A percentile compares a stretch with the other conserved stretches of the same genome.
phyloP scores from a whole-genome alignment of 2,329 filamentous ascomycete species.

The Nothomitra cinnamomea region DNA sequence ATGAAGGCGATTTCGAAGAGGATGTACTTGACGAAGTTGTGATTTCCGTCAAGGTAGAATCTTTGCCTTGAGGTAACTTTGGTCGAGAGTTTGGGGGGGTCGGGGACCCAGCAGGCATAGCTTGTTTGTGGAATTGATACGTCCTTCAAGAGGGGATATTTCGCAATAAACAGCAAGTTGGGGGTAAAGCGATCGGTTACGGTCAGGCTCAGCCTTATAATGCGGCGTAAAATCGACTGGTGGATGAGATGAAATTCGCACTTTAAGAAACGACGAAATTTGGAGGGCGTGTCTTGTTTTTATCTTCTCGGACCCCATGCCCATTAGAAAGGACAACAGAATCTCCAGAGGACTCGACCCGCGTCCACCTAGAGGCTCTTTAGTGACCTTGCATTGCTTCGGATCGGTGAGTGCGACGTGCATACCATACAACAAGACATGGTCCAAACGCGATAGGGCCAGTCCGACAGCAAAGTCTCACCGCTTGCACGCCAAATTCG shows the following conservation, averaged over 20 bases:
- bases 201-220: too few species aligned
- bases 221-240: too few species aligned
- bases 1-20: background rate
- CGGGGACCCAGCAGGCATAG: background rate
- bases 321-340: background rate
- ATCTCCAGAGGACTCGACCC: slow-evolving; percentile 1
- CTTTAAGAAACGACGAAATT: too few species aligned
- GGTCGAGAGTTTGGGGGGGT: background rate
- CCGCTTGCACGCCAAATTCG: background rate
- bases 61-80: background rate
- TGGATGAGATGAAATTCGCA: too few species aligned
- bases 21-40: background rate
- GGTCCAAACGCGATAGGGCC: background rate
- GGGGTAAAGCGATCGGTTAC: too few species aligned
- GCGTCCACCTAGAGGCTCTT: background rate
- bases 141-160: too few species aligned
- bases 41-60: too few species aligned
- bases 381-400: background rate
- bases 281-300: background rate
- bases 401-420: background rate
- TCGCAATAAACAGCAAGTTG: too few species aligned
- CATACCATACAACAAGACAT: background rate
- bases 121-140: too few species aligned
- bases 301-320: background rate
- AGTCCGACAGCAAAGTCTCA: background rate